These are phyloP conservation scores for Septoria linicola DNA, from an alignment of 2,329 filamentous ascomycete genomes.

Conservation along the genomic window DNA sequence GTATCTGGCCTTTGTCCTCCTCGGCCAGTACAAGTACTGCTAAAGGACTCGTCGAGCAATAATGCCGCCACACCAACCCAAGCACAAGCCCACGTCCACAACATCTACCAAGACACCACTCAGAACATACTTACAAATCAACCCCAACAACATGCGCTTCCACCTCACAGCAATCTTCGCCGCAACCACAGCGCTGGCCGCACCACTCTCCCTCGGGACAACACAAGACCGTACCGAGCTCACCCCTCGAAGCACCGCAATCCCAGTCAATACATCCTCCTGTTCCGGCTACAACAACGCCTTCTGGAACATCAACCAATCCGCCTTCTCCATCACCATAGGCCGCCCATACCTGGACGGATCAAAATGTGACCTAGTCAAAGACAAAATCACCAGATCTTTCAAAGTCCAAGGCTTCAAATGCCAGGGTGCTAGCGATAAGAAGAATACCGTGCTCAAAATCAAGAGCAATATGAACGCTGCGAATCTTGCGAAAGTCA, in stretches of 20 bases:
- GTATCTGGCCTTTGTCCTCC: not conserved
- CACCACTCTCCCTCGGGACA: conserved; percentile 8
- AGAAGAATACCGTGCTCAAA: conserved; percentile 21
- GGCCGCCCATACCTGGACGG: conserved; percentile 24
- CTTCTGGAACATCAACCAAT: conserved; percentile 16
- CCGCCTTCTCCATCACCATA: conserved; percentile 19
- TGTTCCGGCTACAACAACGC: conserved; percentile 20
- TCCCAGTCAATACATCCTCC: conserved; percentile 9
- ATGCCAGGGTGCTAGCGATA: conserved; percentile 18
- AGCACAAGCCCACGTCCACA: too few species aligned
- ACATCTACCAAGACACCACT: too few species aligned
- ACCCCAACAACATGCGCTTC: conserved; percentile 16
- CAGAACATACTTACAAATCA: not conserved
- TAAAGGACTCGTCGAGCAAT: not conserved
- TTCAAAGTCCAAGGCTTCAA: conserved; percentile 14
- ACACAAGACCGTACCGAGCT: not conserved
- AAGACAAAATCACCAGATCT: conserved; percentile 14
- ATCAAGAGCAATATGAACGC: conserved; percentile 18
- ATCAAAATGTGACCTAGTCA: conserved; percentile 14
- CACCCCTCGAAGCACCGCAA: not conserved
- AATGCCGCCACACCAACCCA: too few species aligned
- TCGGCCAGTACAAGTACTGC: not conserved
- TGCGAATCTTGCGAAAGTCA: conserved; percentile 14
- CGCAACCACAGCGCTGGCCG: conserved; percentile 22
- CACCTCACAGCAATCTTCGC: conserved; percentile 14